Evolutionary conservation across 2,329 filamentous ascomycete genomes (phyloP), one percentile per base, ranked within the genome.

Genomic region (Emergomyces pasteurianus): DNA sequence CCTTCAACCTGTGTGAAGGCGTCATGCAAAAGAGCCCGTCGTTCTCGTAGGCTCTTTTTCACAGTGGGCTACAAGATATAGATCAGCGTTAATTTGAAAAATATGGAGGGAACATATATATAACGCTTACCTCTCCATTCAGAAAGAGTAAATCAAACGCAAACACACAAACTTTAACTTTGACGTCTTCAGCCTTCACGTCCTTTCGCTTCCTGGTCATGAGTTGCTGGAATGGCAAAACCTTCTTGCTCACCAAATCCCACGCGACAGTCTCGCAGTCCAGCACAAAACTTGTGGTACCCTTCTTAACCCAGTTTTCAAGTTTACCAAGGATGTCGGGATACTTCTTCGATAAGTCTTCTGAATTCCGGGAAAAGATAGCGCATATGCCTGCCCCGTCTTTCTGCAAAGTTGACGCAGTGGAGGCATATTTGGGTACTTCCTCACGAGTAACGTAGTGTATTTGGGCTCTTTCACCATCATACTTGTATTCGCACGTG

Each of bases 201-300:
- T 97, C 92, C 77, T 97, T 99, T 73, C 89, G 87, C 79, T 99
- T 99, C 60, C 94, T 84, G 16, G 94, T 97, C 94, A 97, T 97
- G 52, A 99, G 82, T 72, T 96, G 91, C 74, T 99, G 94, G 79
- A 99, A 99, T 0, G 94, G 94, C 46, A 99, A 75, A 16, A 99
- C 90, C 74, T 96, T 96, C 81, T 96, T 96, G 78, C 94, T 90
- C 1, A 82, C 81, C n/a, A 90, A 82, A 73, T 99, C 94, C 92
- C 94, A 97, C 0, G 89, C 94, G 14, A 97, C 94, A 0, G 92
- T 96, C 78, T 99, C 94, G 72, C 94, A 99, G 72, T 99, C 94
- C n/a, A 99, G 79, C 16, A 99, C 94, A 70, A 99, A 99, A 71
- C 91, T 96, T 75, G 89, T 90, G 12, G 94, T 96, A 36, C 87